Percentiles rank a stretch among this genome's conserved stretches.
These are phyloP conservation scores for Neodidymelliopsis sp. DNA, from an alignment of 2,329 filamentous ascomycete species.

Conservation along the genomic window DNA sequence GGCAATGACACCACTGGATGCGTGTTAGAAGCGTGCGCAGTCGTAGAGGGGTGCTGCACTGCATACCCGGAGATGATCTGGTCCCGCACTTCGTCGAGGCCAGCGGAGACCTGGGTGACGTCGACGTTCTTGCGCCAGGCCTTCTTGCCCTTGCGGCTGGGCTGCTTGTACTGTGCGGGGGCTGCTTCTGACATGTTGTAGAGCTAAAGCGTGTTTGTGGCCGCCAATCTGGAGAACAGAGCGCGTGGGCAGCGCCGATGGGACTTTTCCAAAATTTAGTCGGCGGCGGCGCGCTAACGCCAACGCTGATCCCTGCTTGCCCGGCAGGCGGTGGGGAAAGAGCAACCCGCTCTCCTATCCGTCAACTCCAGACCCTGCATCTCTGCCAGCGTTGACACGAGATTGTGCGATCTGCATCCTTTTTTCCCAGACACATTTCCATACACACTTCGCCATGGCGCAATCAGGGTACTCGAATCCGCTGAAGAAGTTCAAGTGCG, in stretches of 20 bases:
- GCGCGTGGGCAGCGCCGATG: background rate
- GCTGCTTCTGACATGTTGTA: conserved; percentile 55
- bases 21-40: conserved; percentile 18
- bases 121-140: conserved; percentile 99
- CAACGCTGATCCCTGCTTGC: conserved; percentile 7
- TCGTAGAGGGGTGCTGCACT: background rate
- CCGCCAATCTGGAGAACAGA: background rate
- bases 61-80: conserved; percentile 88
- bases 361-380: conserved; percentile 18
- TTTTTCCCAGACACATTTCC: too few relatives aligned
- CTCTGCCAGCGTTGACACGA: conserved; percentile 7
- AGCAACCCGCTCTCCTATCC: conserved; percentile 12
- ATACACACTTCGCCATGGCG: conserved; percentile 69
- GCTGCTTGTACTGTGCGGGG: conserved; percentile 83
- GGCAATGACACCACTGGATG: conserved; percentile 76
- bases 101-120: conserved; percentile 82
- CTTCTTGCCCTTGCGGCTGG: conserved; percentile 96
- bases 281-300: conserved; percentile 14
- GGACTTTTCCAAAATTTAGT: conserved; percentile 18
- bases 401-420: background rate
- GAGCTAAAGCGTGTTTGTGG: background rate
- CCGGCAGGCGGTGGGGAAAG: conserved; percentile 7
- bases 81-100: conserved; percentile 83
- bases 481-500: conserved; percentile 99
- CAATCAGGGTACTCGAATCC: conserved; percentile 92